Conservation (phyloP, 805 yeast species). For the Kodamaea hsintzibuensis region DNA sequence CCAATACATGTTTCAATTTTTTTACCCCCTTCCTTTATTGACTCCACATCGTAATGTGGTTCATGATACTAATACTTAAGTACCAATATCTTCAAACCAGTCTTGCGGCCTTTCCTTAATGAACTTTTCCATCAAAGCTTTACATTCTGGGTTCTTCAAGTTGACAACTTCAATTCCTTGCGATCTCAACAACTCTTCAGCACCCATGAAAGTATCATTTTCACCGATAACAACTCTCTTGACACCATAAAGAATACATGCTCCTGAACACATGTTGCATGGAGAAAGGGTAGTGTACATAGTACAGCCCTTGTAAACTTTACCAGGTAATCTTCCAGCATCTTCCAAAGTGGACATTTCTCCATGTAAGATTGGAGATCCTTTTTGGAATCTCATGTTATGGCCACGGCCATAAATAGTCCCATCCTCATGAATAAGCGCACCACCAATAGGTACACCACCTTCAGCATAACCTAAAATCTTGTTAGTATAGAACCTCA, state of each 20-base stretch:
- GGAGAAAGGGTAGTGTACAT: conserved; percentile 92
- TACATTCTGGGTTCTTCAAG: conserved; percentile 59
- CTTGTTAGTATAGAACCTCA: conserved; percentile 4
- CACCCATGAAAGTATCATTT: conserved; percentile 79
- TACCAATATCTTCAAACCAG: conserved; percentile 83
- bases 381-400: conserved; percentile 84
- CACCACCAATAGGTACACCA: conserved; percentile 91
- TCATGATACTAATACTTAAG: neutral
- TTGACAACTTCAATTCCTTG: conserved; percentile 76
- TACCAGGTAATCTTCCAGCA: conserved; percentile 86
- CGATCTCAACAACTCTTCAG: conserved; percentile 67
- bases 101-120: conserved; percentile 75
- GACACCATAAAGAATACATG: conserved; percentile 84
- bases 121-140: conserved; percentile 72
- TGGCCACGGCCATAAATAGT: conserved; percentile 85
- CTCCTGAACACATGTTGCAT: conserved; percentile 95
- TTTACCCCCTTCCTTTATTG: neutral
- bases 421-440: conserved; percentile 72
- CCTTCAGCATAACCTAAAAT: conserved; percentile 67
- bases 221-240: conserved; percentile 89
- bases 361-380: conserved; percentile 85
- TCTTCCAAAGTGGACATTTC: conserved; percentile 88
- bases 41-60: neutral
- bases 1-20: neutral
- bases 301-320: conserved; percentile 79